Conservation (phyloP, 169 alveolate species). For the Plasmodium gaboni region DNA sequence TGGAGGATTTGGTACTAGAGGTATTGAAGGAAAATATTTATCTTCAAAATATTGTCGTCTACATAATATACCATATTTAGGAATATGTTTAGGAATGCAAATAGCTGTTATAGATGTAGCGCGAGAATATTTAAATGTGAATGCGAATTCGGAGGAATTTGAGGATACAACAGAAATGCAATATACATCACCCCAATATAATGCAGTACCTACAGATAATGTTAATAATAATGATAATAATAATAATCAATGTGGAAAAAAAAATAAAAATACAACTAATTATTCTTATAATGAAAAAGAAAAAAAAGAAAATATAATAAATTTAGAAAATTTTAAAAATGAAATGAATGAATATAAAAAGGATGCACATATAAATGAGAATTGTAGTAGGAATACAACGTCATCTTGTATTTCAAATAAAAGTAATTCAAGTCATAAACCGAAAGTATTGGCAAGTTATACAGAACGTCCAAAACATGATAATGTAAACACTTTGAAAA, state of each 20-base stretch:
- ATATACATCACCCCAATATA: not conserved
- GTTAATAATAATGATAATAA: conserved; percentile 66
- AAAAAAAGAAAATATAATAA: not conserved
- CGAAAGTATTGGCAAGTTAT: too few species aligned
- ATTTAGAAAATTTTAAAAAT: not conserved
- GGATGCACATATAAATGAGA: too few species aligned
- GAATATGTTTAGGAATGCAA: conserved; percentile 97
- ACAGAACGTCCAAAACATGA: too few species aligned
- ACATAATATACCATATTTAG: conserved; percentile 91
- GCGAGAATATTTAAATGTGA: conserved; percentile 87
- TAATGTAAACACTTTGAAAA: too few species aligned
- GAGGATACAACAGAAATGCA: conserved; percentile 62
- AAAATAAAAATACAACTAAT: not conserved
- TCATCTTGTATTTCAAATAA: too few species aligned
- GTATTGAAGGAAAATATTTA: conserved; percentile 92
- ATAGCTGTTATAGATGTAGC: conserved; percentile 91
- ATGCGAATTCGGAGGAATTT: conserved; percentile 88
- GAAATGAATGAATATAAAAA: too few species aligned
- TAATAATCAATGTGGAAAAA: conserved; percentile 49
- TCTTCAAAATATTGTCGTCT: conserved; percentile 92
- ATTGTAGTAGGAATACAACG: too few species aligned
- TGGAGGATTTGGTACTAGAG: conserved; percentile 97
- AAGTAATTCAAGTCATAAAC: too few species aligned
- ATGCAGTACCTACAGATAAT: too few species aligned
- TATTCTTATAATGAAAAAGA: not conserved